Base-by-base conservation (phyloP, 2,329 filamentous ascomycete genomes). In the Colletotrichum lindemuthianum region DNA sequence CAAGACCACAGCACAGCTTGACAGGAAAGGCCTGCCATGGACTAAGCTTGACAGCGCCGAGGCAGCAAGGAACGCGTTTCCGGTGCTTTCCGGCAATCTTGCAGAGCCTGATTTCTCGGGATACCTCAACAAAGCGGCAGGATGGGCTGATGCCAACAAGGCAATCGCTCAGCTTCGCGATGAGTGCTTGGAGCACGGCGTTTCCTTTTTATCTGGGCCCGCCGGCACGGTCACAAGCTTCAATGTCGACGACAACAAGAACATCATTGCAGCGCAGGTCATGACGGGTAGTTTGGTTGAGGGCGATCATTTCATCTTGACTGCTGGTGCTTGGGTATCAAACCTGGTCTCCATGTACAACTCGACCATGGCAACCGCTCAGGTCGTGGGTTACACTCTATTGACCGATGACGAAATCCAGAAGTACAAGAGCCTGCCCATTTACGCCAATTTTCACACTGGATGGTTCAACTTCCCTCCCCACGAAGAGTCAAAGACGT, bases 281-380 rank as follows among this genome's bases (percentile, higher is more conserved):
- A 44, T 58, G 7, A 24, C 12, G 15, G n/a, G 54, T n/a, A 34
- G 8, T 6, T 34, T 13, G 9, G 24, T 58, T 8, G 16, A 3
- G 12, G 37, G 54, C 6, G 45, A 58, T 5, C 36, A 50, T 11
- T 58, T 58, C n/a, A 15, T 92, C 52, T 76, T 92, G 2, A 87
- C 90, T 1, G 85, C 89, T 1, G 90, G 90, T 11, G 89, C 90
- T 3, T 92, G 90, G 89, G 88, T 88, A 8, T 74, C 73, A 10
- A 49, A 68, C 13, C 53, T 76, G 1, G 37, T 92, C 49, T 86
- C 90, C 70, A 78, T 92, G 1, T 81, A 84, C 33, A 88, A 89
- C 48, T 82, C 87, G n/a, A 85, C 84, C 33, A 82, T 86, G 59
- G 85, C 88, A 0, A 90, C 88, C 0, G 90, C 88, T 1, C 90